phyloP scores from a whole-genome alignment of 768 basidiomycete species.

The Russula sp. region DNA sequence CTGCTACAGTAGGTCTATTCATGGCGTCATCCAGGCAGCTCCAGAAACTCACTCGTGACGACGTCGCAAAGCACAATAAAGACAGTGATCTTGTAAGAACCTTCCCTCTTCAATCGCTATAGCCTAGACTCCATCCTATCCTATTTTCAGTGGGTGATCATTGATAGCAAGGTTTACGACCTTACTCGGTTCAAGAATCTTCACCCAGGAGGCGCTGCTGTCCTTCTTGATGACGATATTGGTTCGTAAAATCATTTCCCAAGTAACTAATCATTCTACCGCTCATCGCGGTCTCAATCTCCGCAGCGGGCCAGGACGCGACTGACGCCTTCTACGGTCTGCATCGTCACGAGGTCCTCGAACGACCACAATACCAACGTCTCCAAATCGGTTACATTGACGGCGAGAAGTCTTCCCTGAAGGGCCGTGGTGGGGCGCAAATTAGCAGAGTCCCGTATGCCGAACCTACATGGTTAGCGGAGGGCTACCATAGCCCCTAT shows the following conservation, averaged over 20 bases:
- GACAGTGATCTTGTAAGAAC: constrained; percentile 64
- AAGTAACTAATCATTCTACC: neutral
- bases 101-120: neutral
- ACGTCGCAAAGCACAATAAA: constrained; percentile 79
- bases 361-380: constrained; percentile 65
- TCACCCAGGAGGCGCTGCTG: constrained; percentile 79
- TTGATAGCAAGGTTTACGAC: constrained; percentile 82
- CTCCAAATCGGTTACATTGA: constrained; percentile 69
- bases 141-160: constrained; percentile 61
- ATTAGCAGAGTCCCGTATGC: constrained; percentile 79
- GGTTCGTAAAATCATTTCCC: constrained; percentile 36
- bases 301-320: constrained; percentile 73
- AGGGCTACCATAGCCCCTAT: constrained; percentile 71
- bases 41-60: constrained; percentile 53
- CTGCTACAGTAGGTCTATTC: neutral
- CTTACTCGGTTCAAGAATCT: constrained; percentile 71
- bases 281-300: neutral
- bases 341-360: constrained; percentile 79
- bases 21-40: constrained; percentile 32
- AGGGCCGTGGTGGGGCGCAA: constrained; percentile 46
- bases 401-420: constrained; percentile 53
- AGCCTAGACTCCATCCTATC: neutral
- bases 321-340: constrained; percentile 87
- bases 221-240: constrained; percentile 72
- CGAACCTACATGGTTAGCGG: constrained; percentile 76